Evolutionary conservation across 441 rosid genomes (phyloP).

Genomic region (Metrosideros polymorpha): DNA sequence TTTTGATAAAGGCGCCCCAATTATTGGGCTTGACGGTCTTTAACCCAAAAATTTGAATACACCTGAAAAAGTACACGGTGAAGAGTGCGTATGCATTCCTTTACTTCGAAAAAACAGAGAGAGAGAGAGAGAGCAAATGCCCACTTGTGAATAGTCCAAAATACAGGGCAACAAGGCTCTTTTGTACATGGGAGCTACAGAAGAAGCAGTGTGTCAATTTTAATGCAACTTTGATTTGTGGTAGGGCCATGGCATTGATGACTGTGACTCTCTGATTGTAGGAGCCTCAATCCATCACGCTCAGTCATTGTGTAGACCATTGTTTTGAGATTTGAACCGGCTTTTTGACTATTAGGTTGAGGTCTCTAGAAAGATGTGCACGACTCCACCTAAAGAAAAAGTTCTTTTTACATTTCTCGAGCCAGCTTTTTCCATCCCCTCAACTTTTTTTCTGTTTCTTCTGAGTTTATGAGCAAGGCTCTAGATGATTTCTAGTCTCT

Average conservation of each 20-base stretch:
- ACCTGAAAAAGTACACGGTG: not conserved
- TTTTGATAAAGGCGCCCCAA: constrained; percentile 19
- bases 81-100: not conserved
- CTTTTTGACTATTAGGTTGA: not conserved
- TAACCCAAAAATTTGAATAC: not conserved
- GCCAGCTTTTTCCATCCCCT: not conserved
- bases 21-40: constrained; percentile 10
- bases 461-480: not conserved
- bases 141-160: not conserved
- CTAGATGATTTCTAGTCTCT: not conserved
- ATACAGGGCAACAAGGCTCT: not conserved
- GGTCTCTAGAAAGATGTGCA: not conserved
- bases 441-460: not conserved
- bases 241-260: not conserved
- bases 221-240: not conserved
- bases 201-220: not conserved
- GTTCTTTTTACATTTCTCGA: not conserved
- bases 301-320: not conserved
- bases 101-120: not conserved
- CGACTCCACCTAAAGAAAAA: not conserved
- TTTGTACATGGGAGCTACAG: not conserved
- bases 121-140: not conserved
- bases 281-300: not conserved
- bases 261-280: not conserved
- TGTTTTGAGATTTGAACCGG: not conserved